phyloP scores from a whole-genome alignment of 2,329 filamentous ascomycete genomes.

The Pezicula radicicola region DNA sequence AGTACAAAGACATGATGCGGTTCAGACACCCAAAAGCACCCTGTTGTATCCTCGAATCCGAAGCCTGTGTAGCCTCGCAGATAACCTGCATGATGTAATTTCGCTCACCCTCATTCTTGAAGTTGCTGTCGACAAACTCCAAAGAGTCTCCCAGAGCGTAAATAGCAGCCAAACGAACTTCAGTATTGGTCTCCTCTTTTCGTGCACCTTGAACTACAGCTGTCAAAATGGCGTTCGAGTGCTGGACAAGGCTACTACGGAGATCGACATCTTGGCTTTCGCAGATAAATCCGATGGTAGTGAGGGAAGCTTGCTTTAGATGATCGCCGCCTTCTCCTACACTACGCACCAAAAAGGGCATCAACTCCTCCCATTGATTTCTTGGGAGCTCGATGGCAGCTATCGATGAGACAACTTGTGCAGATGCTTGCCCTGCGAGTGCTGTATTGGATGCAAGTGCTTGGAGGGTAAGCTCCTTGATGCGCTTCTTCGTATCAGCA shows the following conservation, averaged over 20 bases:
- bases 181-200: conserved; percentile 89
- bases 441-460: conserved; percentile 77
- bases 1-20: conserved; percentile 98
- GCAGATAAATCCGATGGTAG: conserved; percentile 97
- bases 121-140: conserved; percentile 97
- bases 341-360: conserved; percentile 85
- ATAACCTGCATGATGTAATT: conserved; percentile 99
- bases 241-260: conserved; percentile 72
- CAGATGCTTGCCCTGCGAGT: conserved; percentile 83
- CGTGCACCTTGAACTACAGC: conserved; percentile 96
- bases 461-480: conserved; percentile 88
- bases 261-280: conserved; percentile 90
- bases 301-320: conserved; percentile 91
- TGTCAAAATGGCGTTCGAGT: conserved; percentile 97
- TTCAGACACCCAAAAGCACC: conserved; percentile 96
- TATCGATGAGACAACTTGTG: conserved; percentile 93
- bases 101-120: conserved; percentile 97
- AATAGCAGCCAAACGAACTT: conserved; percentile 91
- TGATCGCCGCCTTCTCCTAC: conserved; percentile 83
- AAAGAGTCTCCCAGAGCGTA: conserved; percentile 92
- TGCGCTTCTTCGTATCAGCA: conserved; percentile 75
- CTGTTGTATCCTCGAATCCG: conserved; percentile 88
- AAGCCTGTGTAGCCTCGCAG: conserved; percentile 95
- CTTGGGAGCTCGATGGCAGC: conserved; percentile 92
- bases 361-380: conserved; percentile 89